These are phyloP conservation scores for Echites panduratus DNA, from an alignment of 257 asterid species.

Conservation along the genomic window DNA sequence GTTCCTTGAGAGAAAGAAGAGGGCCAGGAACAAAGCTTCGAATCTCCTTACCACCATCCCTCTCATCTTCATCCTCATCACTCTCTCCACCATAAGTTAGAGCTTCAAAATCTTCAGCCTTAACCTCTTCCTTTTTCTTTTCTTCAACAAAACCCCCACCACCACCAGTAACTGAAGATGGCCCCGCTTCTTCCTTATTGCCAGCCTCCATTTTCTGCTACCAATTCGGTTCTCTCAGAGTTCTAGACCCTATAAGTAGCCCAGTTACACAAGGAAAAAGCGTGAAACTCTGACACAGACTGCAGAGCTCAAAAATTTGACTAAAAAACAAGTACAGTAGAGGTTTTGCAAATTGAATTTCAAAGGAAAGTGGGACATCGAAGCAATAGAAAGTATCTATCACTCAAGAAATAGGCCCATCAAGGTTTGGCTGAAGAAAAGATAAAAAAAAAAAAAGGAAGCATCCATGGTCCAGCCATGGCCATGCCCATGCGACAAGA, in stretches of 20 bases:
- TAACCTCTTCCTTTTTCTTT: conserved; percentile 21
- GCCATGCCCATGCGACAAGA: not conserved
- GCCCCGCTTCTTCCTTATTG: conserved; percentile 42
- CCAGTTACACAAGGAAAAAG: not conserved
- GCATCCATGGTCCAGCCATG: not conserved
- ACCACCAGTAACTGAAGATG: conserved; percentile 30
- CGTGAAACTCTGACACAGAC: not conserved
- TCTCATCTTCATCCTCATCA: conserved; percentile 17
- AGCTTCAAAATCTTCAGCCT: conserved; percentile 27
- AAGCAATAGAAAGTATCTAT: too few relatives aligned
- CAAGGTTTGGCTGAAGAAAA: not conserved
- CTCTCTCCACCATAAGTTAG: conserved; percentile 1
- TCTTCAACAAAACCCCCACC: conserved; percentile 8
- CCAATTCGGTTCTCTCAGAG: not conserved
- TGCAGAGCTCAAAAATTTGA: not conserved
- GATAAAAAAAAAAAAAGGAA: not conserved
- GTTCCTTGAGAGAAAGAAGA: conserved; percentile 75
- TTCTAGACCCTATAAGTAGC: not conserved
- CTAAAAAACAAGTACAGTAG: not conserved
- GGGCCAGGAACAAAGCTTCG: conserved; percentile 61
- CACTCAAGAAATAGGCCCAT: not conserved
- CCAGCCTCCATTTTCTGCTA: conserved; percentile 31
- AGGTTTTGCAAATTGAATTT: not conserved
- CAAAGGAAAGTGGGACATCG: not conserved
- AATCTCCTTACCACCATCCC: conserved; percentile 17